Conservation (phyloP, 2,329 filamentous ascomycete species). For the Epichloe bromicola region DNA sequence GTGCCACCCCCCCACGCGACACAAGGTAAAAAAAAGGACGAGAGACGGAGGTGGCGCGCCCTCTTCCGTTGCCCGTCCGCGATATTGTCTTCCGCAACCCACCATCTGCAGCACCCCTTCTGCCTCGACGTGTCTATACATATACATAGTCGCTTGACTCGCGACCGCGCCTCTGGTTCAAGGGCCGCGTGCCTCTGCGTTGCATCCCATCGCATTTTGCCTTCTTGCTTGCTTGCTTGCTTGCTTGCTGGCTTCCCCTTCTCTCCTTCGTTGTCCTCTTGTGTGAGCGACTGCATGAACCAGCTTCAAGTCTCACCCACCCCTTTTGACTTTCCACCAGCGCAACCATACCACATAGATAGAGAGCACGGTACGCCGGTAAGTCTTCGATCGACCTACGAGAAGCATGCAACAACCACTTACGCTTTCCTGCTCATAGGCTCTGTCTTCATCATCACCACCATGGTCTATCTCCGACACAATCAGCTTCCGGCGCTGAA, state of each 20-base stretch:
- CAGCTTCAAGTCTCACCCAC: background rate
- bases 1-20: background rate
- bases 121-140: background rate
- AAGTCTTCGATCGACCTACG: background rate
- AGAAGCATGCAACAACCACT: background rate
- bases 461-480: constrained; percentile 92
- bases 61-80: background rate
- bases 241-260: background rate
- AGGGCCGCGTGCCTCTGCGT: background rate
- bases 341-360: background rate
- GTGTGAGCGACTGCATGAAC: background rate
- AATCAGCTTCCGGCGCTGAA: constrained; percentile 77
- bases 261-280: background rate
- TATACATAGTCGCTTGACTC: background rate
- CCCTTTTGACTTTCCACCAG: background rate
- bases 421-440: background rate
- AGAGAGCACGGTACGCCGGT: background rate
- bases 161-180: background rate
- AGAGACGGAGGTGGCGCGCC: background rate
- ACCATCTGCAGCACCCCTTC: constrained; percentile 1
- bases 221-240: no score
- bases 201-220: background rate
- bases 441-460: background rate
- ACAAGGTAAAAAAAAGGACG: background rate
- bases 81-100: background rate